Evolutionary conservation across 176 grass and related monocot genomes (phyloP), one percentile per base, ranked within the genome.

Genomic region (Oryza punctata): DNA sequence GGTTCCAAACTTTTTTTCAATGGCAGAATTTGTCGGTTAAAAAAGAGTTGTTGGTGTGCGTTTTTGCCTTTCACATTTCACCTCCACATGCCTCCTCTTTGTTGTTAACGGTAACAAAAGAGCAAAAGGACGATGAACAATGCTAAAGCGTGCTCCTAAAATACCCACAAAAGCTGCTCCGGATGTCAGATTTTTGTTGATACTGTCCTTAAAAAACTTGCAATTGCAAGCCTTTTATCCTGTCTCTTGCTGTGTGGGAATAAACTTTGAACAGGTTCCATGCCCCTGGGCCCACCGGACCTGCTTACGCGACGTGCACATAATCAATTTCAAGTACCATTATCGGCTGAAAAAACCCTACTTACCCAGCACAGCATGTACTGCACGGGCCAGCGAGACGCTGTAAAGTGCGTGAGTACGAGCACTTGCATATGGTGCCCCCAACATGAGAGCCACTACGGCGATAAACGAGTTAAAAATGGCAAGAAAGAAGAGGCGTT

Each of bases 321-420:
- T 16, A 29, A 90, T 86, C 46, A 83, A 26, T 79, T 75, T 35
- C 69, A 49, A 70, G 82, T 81, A 77, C 77, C 23, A 69, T 74
- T 29, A 79, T 72, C 74, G 30, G 74, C 8, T 71, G 64, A 38
- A 64, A 69, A 69, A 87, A 14, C 69, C 26, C 67, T 83, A 79
- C 73, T 90, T 61, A 83, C 74, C 84, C 79, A 82, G 84, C 60
- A 5, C 37, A n/a, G 61, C 21, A n/a, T 37, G 67, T 82, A 69
- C 88, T 74, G 12, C 54, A 43, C 61, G 61, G 67, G 45, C 74
- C 35, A n/a, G 67, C 23, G 79, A 64, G 28, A 24, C 15, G 75
- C 80, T 90, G 89, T 90, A 90, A 87, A 90, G 84, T 19, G 80
- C 41, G 14, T 37, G 24, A 1, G n/a, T 30, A 13, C 52, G 54